Percentiles rank a stretch among this genome's conserved stretches.
These are phyloP conservation scores for Paramecium sonneborni DNA, from an alignment of 73 alveolate species.

Conservation along the genomic window DNA sequence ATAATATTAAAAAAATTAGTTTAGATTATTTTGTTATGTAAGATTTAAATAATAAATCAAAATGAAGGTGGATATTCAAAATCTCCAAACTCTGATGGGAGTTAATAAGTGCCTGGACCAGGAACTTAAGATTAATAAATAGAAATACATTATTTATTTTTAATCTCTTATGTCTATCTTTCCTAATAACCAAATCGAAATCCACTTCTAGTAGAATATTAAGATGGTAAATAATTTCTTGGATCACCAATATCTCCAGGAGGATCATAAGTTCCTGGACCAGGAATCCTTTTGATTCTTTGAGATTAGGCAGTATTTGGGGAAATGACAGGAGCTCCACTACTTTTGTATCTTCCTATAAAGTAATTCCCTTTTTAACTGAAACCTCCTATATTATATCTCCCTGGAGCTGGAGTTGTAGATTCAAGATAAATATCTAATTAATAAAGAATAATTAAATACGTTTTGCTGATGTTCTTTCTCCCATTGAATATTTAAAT, in stretches of 20 bases:
- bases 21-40: not conserved
- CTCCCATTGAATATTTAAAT: not conserved
- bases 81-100: constrained; percentile 21
- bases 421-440: not conserved
- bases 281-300: not conserved
- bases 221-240: not conserved
- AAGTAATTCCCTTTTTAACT: not conserved
- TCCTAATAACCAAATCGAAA: not conserved
- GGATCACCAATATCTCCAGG: not conserved
- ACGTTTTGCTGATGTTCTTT: not conserved
- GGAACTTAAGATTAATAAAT: not conserved
- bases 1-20: not conserved
- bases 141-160: not conserved
- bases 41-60: too few relatives aligned
- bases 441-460: too few relatives aligned
- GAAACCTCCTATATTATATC: not conserved
- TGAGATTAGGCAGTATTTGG: not conserved
- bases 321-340: not conserved
- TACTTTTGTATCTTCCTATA: not conserved
- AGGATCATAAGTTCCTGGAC: constrained; percentile 3
- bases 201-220: not conserved
- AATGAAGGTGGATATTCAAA: not conserved
- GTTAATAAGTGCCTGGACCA: constrained; percentile 13
- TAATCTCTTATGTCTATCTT: not conserved
- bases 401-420: not conserved